Percentiles rank a stretch among this genome's conserved stretches.
Evolutionary conservation across 1,139 yeast species (phyloP).

Genomic region (Tardiomyces digboiensis): DNA sequence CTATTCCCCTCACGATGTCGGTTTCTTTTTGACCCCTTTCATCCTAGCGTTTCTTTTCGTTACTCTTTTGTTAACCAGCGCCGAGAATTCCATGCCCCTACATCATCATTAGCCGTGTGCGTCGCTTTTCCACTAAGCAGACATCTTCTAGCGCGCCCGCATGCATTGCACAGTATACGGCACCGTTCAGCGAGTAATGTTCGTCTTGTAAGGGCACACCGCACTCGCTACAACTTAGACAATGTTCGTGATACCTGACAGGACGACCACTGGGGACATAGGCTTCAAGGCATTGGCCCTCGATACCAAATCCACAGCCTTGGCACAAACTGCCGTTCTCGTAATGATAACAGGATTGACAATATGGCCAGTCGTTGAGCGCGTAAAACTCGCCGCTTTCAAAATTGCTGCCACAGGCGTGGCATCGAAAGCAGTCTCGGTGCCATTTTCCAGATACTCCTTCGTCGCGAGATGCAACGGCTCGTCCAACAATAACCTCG

Average conservation of each 20-base stretch:
- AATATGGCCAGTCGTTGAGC: conserved; percentile 67
- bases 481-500: conserved; percentile 37
- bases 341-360: conserved; percentile 68
- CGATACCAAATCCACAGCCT: conserved; percentile 66
- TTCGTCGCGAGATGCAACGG: conserved; percentile 71
- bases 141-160: background rate
- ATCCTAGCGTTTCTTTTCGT: too few species aligned
- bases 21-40: too few species aligned
- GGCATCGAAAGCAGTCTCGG: conserved; percentile 70
- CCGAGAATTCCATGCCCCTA: too few species aligned
- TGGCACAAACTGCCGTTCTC: conserved; percentile 68
- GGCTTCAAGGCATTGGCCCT: conserved; percentile 81
- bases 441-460: conserved; percentile 95
- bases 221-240: conserved; percentile 26
- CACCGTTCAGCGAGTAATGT: conserved; percentile 23
- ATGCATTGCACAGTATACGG: background rate
- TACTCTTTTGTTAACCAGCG: too few species aligned
- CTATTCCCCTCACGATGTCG: too few species aligned
- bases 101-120: background rate
- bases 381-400: conserved; percentile 63
- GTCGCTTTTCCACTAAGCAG: background rate
- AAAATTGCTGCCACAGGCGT: conserved; percentile 39
- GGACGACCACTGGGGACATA: conserved; percentile 10
- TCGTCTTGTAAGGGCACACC: conserved; percentile 18
- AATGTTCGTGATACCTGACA: conserved; percentile 22